Base-by-base conservation (phyloP, 1,139 yeast genomes). In the Lodderomyces orthopsilosis region DNA sequence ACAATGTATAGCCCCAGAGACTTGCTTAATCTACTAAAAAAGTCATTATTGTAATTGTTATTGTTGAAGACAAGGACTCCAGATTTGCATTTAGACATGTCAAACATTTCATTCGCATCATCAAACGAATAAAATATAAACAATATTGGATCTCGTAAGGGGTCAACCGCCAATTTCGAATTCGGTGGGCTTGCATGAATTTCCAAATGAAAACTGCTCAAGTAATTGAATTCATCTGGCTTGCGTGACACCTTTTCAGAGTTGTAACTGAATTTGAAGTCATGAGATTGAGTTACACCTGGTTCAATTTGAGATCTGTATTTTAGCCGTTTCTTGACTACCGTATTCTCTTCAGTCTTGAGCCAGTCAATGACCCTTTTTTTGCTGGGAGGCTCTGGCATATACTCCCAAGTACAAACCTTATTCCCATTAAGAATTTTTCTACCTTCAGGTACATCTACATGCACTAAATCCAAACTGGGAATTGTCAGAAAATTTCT, bases 71-170 rank as follows among this genome's bases (percentile, higher is more conserved):
- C 37, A 14, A 63, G 46, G 14, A 55, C 42, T 1, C 66, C 66
- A 1, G 54, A 41, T 18, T 53, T 60, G 28, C 37, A 41, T 4
- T 44, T 36, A 14, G 43, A 43, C 3, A 46, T 43, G 0, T 38
- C 38, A 41, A 58, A 62, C 65, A 63, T 63, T 12, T 55, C 55
- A 26, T 74, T 68, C 1, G 74, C 61, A 40, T 75, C 76, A 48
- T 81, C 79, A 51, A 76, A 74, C 14, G 71, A 69, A 83, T 93
- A 90, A 51, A 85, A 75, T 0, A 89, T 70, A 4, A 82, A 72
- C 0, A 65, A 48, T 0, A 91, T 68, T 1, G 77, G 68, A 57
- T 93, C 95, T 1, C 53, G 43, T 3, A 56, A 47, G 0, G 97
- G 95, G 55, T 90, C 83, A 0, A 97, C 95, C 2, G 41, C 38